Base-by-base conservation (phyloP, 129 eudicot species). In the Dittrichia graveolens region DNA sequence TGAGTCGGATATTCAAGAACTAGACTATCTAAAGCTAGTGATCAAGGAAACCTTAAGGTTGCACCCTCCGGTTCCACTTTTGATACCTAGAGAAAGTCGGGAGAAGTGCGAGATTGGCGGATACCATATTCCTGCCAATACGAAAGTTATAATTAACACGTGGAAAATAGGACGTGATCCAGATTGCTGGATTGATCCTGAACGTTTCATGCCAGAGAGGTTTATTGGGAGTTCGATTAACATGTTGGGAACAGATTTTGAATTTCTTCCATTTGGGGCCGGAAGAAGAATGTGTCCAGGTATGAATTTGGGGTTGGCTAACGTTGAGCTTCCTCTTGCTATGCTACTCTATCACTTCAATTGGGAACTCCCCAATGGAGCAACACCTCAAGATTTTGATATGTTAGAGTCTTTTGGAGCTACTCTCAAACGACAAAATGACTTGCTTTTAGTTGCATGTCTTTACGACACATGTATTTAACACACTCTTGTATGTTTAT, bases 201-300 rank as follows among this genome's bases (percentile, higher is more conserved):
- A 39, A 61, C 5, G 46, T 61, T 61, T 61, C 46, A 61, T 37
- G 2, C 66, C 66, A 0, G 66, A 61, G 39, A 6, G 66, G 6
- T 61, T 61, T 61, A 7, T 3, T 12, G 43, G 39, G 9, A 61
- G 19, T 13, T 61, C 66, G 5, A 10, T 40, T 12, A 61, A 39
- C 45, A 6, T 39, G 4, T 12, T 39, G 19, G 66, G 46, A 13
- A 12, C 46, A 38, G 66, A 61, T 37, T 61, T 37, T 40, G 66
- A 61, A 40, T 38, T 37, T 61, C 66, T 61, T 3, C 66, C 66
- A 11, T 61, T 61, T 61, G 66, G 66, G 45, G 66, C 66, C 13
- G 66, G 66, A 40, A 13, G 66, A 61, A 61, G 66, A 40, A 61
- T 61, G 46, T 61, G 64, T 58, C 43, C 64, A 0, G 64, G 64